Evolutionary conservation across 1,139 yeast species (phyloP), one percentile per base, ranked within the genome.

Genomic region (Yamadazyma dendronema): DNA sequence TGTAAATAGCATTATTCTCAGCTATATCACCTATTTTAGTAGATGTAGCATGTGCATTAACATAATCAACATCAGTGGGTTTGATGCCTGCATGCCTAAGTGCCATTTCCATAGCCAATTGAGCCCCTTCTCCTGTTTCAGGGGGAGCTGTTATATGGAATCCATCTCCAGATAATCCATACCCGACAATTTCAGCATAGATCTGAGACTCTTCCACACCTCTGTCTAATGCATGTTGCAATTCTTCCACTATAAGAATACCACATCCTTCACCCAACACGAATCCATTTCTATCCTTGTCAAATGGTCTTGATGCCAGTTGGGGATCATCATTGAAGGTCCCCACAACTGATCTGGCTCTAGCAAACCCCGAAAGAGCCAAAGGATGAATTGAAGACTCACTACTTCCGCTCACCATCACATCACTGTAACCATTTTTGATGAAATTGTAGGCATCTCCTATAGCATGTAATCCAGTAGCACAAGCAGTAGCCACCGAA

Each of bases 31-130:
- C 99, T 7, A 90, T 66, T 6, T 68, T 65, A 0, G 99, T 94
- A 0, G 96, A 86, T 0, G 99, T 94, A 0, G 99, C 98, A 61
- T 94, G 99, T 1, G 98, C 97, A 61, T 94, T 94, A 35, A 94
- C 72, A 54, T 89, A 92, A 36, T 75, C 88, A 7, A 92, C 67
- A 4, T 76, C 65, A 2, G 53, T 36, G 0, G 80, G 71, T 0
- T 57, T 56, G 4, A 67, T 33, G 2, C 58, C 55, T 1, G 84
- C 81, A 26, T 72, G 65, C 17, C 62, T 57, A 15, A 90, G 49
- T 0, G 97, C 95, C 74, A 77, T 76, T 36, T 68, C 61, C 96
- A 94, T 92, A 4, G 97, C 83, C 43, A 85, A 66, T 43, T 60
- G 71, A 0, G 97, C 97, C 4, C 98, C 98, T 32, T 76, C 74